These are phyloP conservation scores for Aspergillus sclerotiicarbonarius DNA, from an alignment of 495 filamentous ascomycete genomes.

Conservation along the genomic window DNA sequence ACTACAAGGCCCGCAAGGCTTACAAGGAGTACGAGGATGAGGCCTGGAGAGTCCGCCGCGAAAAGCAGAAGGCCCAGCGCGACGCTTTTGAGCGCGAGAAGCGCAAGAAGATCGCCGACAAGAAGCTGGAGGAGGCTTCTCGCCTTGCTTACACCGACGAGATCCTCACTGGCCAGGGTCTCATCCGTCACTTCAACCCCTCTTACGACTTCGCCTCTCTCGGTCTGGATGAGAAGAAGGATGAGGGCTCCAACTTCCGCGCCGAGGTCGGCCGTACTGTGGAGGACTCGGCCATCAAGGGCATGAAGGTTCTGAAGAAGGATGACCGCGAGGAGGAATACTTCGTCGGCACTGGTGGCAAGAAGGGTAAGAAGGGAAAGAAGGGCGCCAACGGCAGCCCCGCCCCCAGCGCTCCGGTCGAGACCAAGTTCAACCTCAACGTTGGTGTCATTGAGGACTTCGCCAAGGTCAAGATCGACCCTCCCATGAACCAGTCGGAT, in stretches of 20 bases:
- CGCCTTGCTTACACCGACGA: conserved; percentile 85
- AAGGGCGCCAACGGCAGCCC: conserved; percentile 57
- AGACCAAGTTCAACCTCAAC: conserved; percentile 78
- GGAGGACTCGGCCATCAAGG: conserved; percentile 73
- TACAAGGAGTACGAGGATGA: conserved; percentile 79
- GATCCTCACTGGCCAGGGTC: conserved; percentile 78
- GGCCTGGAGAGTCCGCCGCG: conserved; percentile 66
- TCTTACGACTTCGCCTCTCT: conserved; percentile 61
- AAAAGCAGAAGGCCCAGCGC: conserved; percentile 76
- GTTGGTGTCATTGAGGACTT: conserved; percentile 90
- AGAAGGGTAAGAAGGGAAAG: conserved; percentile 90
- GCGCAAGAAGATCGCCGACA: conserved; percentile 75
- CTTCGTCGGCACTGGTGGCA: conserved; percentile 73
- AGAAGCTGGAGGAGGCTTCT: conserved; percentile 89
- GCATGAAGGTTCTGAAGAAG: conserved; percentile 74
- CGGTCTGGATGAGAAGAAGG: conserved; percentile 58
- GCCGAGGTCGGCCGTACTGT: conserved; percentile 80
- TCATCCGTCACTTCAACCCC: conserved; percentile 90
- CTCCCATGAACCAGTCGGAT: conserved; percentile 80
- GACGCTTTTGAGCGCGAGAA: conserved; percentile 70
- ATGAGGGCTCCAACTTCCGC: conserved; percentile 65
- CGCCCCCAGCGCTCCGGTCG: conserved; percentile 42
- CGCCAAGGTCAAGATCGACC: conserved; percentile 74
- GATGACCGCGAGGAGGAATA: conserved; percentile 84
- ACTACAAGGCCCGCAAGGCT: conserved; percentile 73